Conservation (phyloP, 768 basidiomycete species). For the Termitomyces sp. region DNA sequence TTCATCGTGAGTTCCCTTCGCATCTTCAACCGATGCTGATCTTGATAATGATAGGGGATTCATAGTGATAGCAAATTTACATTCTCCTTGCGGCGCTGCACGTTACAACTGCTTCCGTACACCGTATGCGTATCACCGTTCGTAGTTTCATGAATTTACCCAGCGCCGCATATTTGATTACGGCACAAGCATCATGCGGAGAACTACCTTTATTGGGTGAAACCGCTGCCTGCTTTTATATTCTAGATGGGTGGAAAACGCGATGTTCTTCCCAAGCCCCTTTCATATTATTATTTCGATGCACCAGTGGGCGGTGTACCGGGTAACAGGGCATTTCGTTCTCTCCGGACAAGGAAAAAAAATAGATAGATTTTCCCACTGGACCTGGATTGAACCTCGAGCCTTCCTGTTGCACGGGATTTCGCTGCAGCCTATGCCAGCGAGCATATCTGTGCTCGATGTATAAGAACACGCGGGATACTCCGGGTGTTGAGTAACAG, state of each 20-base stretch:
- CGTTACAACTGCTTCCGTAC: neutral
- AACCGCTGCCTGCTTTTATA: neutral
- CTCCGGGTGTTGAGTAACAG: neutral
- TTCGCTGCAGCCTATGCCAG: neutral
- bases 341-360: neutral
- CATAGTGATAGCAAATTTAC: neutral
- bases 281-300: neutral
- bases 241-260: neutral
- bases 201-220: neutral
- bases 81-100: neutral
- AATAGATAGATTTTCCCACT: neutral
- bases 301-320: no score
- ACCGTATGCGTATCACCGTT: neutral
- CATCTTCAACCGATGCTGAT: neutral
- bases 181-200: neutral
- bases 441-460: neutral
- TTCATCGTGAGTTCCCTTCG: neutral
- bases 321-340: neutral
- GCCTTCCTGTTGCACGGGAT: neutral
- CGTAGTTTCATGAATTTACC: neutral
- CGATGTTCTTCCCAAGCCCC: neutral
- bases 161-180: neutral
- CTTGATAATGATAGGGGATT: neutral
- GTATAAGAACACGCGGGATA: neutral
- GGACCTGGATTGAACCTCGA: neutral